These are phyloP conservation scores for Penicillium verhagenii DNA, from an alignment of 495 filamentous ascomycete genomes.

Conservation along the genomic window DNA sequence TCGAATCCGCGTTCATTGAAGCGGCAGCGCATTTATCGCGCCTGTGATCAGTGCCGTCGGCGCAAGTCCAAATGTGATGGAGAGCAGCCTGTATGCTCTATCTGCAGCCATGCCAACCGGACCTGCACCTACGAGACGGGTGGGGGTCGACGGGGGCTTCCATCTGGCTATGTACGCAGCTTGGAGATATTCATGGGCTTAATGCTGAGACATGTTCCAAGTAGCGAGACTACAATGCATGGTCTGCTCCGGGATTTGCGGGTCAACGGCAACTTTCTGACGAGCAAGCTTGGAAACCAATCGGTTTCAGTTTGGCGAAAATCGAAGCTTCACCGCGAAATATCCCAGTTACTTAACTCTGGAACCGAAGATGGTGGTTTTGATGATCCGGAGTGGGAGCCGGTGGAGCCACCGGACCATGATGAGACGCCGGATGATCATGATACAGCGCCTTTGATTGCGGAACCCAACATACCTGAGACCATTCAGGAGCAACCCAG, in stretches of 20 bases:
- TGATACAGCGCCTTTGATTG: background rate
- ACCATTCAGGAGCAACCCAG: background rate
- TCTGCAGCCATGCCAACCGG: conserved; percentile 51
- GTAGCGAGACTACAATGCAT: conserved; percentile 29
- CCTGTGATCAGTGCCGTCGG: conserved; percentile 61
- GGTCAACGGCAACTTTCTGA: conserved; percentile 36
- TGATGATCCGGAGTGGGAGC: conserved; percentile 18
- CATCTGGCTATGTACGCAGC: conserved; percentile 61
- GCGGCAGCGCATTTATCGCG: conserved; percentile 54
- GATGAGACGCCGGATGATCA: conserved; percentile 6
- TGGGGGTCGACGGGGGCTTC: conserved; percentile 62
- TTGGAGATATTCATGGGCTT: conserved; percentile 53
- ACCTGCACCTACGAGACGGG: conserved; percentile 57
- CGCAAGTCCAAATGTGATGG: conserved; percentile 62
- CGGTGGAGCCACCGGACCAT: conserved; percentile 5
- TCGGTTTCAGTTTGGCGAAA: conserved; percentile 19
- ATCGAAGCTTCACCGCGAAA: conserved; percentile 22
- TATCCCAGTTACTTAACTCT: conserved; percentile 16
- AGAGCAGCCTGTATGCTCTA: conserved; percentile 53
- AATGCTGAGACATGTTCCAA: conserved; percentile 30
- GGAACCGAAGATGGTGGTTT: conserved; percentile 5
- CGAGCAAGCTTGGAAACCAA: conserved; percentile 21
- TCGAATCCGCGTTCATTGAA: conserved; percentile 19
- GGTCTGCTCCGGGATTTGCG: conserved; percentile 38
- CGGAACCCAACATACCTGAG: background rate